Base-by-base conservation (phyloP, 1,284 basidiomycete genomes). In the Apiotrichum gracile region DNA sequence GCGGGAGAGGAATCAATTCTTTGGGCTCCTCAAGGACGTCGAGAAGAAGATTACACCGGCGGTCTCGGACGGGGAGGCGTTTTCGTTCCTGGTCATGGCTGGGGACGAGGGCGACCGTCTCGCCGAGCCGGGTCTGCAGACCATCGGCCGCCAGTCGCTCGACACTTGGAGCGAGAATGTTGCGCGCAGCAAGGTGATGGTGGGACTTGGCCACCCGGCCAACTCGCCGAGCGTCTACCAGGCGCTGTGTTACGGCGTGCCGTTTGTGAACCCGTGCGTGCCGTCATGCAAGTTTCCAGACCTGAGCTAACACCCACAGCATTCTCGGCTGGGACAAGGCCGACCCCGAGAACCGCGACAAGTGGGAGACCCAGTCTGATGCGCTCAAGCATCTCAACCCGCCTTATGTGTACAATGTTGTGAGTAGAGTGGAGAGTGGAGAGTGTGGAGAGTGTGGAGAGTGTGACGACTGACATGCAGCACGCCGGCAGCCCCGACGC, bases 371-470 rank as follows among this genome's bases (percentile, higher is more conserved):
- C 21, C 76, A 78, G 56, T 73, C 76, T 49, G 61, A 70, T 44
- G 64, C 57, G 24, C 49, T 77, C 29, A 33, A 22, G 13, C 21
- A 50, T 63, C 27, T 58, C 61, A 33, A 51, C 46, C 38, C 53
- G 43, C 77, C 77, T 16, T 74, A 74, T 51, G 74, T 77, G 19
- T 78, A 77, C 58, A 68, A 77, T 47, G 72, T 77, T 31, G 52
- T 17, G 41, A 57, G 38, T 47, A 47, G 12, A 29, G 21, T 17
- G 61, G 59, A 8, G 61, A 55, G n/a, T n/a, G n/a, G n/a, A n/a
- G n/a, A n/a, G n/a, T n/a, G n/a, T n/a, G n/a, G n/a, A n/a, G n/a
- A n/a, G n/a, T n/a, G n/a, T n/a, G n/a, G n/a, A n/a, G n/a, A n/a
- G n/a, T 10, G 9, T 31, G 12, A 31, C 12, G 12, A 31, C 31